Conservation (phyloP, 768 basidiomycete species). For the Postia placenta region DNA sequence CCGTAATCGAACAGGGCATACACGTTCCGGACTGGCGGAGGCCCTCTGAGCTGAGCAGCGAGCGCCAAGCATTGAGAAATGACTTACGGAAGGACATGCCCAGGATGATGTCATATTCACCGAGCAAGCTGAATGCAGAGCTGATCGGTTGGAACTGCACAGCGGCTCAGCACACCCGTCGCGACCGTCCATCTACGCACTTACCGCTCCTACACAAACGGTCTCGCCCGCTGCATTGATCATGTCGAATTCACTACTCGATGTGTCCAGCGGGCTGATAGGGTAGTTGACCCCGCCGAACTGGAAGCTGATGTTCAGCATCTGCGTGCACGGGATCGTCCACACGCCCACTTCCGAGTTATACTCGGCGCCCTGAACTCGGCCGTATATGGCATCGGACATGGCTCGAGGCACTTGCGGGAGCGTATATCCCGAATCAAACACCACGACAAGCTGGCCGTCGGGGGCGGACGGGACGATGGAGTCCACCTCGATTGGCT, state of each 20-base stretch:
- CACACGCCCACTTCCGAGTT: slow-evolving; percentile 50
- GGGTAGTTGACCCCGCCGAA: slow-evolving; percentile 68
- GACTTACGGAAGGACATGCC: slow-evolving; percentile 74
- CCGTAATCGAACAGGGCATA: slow-evolving; percentile 74
- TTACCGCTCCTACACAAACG: slow-evolving; percentile 63
- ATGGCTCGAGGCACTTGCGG: slow-evolving; percentile 71
- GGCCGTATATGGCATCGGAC: slow-evolving; percentile 76
- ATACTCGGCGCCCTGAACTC: slow-evolving; percentile 68
- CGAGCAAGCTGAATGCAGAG: slow-evolving; percentile 68
- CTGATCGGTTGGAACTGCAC: slow-evolving; percentile 70
- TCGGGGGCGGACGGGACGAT: slow-evolving; percentile 64
- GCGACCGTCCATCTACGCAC: slow-evolving; percentile 20
- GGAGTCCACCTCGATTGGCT: slow-evolving; percentile 50
- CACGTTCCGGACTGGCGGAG: slow-evolving; percentile 57
- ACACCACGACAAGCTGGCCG: slow-evolving; percentile 61
- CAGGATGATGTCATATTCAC: slow-evolving; percentile 77
- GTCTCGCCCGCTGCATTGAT: slow-evolving; percentile 42
- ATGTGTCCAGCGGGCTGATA: slow-evolving; percentile 67
- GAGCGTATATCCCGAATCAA: slow-evolving; percentile 69
- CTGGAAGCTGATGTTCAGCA: slow-evolving; percentile 64
- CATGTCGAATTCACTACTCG: slow-evolving; percentile 52
- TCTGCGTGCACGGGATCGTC: slow-evolving; percentile 70
- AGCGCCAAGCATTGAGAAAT: background rate
- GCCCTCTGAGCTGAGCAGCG: slow-evolving; percentile 4
- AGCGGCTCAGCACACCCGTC: slow-evolving; percentile 14